Conservation (phyloP, 176 grass and related monocot species). For the Ensete glaucum region DNA sequence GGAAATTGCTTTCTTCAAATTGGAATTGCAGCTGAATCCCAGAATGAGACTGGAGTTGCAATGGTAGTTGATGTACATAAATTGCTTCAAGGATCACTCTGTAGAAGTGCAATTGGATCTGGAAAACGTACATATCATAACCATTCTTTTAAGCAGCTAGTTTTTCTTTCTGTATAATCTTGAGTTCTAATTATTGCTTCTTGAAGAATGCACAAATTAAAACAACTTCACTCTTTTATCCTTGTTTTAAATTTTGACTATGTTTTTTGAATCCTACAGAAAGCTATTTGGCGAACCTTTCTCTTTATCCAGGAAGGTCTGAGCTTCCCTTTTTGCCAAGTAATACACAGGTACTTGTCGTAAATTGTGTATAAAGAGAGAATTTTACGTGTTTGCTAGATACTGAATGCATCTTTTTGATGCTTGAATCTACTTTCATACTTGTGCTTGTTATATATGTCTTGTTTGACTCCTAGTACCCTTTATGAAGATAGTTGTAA, state of each 20-base stretch:
- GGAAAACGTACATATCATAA: conserved; percentile 56
- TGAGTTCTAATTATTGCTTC: not conserved
- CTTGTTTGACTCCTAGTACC: not conserved
- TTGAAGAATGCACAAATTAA: not conserved
- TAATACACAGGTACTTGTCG: conserved; percentile 56
- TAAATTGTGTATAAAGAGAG: not conserved
- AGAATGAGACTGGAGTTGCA: conserved; percentile 29
- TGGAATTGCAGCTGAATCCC: conserved; percentile 44
- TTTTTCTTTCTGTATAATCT: not conserved
- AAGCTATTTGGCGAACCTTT: conserved; percentile 83
- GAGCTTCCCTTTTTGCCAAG: conserved; percentile 73
- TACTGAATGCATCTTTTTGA: not conserved
- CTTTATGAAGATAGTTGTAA: not conserved
- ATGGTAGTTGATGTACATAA: conserved; percentile 45
- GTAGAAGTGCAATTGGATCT: conserved; percentile 50
- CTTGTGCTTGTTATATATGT: not conserved
- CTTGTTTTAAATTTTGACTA: not conserved
- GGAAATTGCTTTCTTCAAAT: conserved; percentile 72
- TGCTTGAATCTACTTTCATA: not conserved
- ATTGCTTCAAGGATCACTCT: conserved; percentile 63
- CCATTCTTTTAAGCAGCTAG: not conserved
- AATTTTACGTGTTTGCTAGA: not conserved
- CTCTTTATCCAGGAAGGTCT: conserved; percentile 66
- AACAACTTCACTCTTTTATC: not conserved
- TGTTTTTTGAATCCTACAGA: conserved; percentile 38